These are phyloP conservation scores for Fusarium chaquense DNA, from an alignment of 2,329 filamentous ascomycete genomes.

Conservation along the genomic window DNA sequence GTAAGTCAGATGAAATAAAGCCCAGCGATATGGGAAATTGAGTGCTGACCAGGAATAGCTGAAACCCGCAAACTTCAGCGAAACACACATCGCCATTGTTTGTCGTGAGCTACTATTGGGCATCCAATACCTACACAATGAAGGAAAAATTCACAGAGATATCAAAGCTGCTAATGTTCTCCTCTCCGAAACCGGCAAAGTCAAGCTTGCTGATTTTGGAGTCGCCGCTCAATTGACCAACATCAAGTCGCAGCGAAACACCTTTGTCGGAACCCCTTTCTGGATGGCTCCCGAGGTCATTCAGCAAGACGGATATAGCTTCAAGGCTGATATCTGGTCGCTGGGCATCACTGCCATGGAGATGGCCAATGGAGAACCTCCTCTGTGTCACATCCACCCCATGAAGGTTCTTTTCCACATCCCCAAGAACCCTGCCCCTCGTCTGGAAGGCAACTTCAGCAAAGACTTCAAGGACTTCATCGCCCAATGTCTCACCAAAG, in stretches of 20 bases:
- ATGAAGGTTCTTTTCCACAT: conserved; percentile 96
- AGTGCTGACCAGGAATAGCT: conserved; percentile 65
- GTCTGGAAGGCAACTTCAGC: conserved; percentile 87
- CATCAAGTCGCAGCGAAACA: conserved; percentile 97
- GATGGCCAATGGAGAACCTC: conserved; percentile 89
- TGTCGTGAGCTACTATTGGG: conserved; percentile 91
- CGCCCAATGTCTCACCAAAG: conserved; percentile 89
- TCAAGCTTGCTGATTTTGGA: conserved; percentile 97
- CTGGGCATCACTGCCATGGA: conserved; percentile 93
- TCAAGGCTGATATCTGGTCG: conserved; percentile 95
- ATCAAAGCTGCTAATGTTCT: conserved; percentile 97
- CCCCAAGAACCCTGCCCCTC: conserved; percentile 86
- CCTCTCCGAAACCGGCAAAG: conserved; percentile 89
- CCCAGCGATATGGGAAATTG: conserved; percentile 4
- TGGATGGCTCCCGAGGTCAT: conserved; percentile 98
- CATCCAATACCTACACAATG: conserved; percentile 91
- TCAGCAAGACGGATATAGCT: conserved; percentile 84
- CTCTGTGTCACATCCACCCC: conserved; percentile 84
- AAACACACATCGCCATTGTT: conserved; percentile 92
- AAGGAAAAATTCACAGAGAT: conserved; percentile 96
- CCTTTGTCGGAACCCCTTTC: conserved; percentile 96
- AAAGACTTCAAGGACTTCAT: conserved; percentile 96
- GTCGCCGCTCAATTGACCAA: conserved; percentile 97
- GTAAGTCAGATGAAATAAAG: conserved; percentile 60
- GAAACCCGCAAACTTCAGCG: conserved; percentile 89